These are phyloP conservation scores for Nakazawaea pomicola DNA, from an alignment of 805 yeast species.

Conservation along the genomic window DNA sequence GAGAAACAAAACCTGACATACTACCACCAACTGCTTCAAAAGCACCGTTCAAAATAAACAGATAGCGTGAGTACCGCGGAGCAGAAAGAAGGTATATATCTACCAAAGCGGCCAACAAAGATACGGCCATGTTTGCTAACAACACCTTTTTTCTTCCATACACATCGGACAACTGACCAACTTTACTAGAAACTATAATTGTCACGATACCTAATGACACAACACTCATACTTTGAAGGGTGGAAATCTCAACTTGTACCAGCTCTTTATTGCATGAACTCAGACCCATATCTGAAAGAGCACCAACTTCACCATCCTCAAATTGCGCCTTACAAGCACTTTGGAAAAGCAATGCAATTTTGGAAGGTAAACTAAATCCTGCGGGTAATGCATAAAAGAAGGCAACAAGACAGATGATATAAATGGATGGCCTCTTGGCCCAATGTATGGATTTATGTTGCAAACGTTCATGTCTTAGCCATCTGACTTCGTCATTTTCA, in stretches of 20 bases:
- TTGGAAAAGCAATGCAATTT: neutral
- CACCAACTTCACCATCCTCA: neutral
- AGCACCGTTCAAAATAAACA: constrained; percentile 26
- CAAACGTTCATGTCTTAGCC: constrained; percentile 44
- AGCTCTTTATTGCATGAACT: constrained; percentile 31
- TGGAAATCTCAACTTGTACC: constrained; percentile 43
- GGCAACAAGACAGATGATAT: constrained; percentile 24
- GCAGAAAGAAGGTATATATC: neutral
- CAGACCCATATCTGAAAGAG: constrained; percentile 27
- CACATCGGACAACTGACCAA: constrained; percentile 60
- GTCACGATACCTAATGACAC: constrained; percentile 38
- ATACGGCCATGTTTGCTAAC: constrained; percentile 13
- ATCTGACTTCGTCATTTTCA: constrained; percentile 37
- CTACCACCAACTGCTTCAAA: constrained; percentile 54
- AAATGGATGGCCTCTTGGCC: constrained; percentile 44
- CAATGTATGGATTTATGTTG: constrained; percentile 38
- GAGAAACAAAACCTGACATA: constrained; percentile 43
- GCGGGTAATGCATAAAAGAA: neutral
- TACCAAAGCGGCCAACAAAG: constrained; percentile 14
- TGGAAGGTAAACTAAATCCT: neutral
- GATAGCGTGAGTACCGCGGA: no score
- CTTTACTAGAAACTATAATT: constrained; percentile 49
- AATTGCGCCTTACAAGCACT: neutral
- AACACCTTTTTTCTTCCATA: constrained; percentile 48
- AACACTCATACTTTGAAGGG: constrained; percentile 40